Conservation (phyloP, 2,329 filamentous ascomycete genomes). For the Colletotrichum neosansevieriae region DNA sequence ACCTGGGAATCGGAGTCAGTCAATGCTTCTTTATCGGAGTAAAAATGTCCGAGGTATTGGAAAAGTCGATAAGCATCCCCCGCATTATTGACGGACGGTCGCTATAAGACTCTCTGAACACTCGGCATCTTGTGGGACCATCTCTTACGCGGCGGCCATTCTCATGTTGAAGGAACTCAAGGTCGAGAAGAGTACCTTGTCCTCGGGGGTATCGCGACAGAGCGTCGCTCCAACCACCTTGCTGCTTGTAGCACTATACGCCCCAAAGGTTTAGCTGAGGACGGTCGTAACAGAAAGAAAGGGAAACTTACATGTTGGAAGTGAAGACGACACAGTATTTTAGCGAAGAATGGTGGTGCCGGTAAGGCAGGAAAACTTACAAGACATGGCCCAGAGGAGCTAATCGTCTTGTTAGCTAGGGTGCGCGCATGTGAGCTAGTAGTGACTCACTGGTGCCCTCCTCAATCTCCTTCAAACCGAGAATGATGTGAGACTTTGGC, state of each 20-base stretch:
- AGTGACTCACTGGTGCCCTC: constrained; percentile 70
- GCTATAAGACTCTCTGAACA: too few relatives aligned
- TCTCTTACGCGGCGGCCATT: constrained; percentile 66
- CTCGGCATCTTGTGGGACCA: too few relatives aligned
- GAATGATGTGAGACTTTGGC: constrained; percentile 75
- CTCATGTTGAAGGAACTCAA: constrained; percentile 86
- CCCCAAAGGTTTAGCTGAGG: too few relatives aligned
- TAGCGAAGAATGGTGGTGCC: too few relatives aligned
- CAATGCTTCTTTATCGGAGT: too few relatives aligned
- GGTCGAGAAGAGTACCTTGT: constrained; percentile 82
- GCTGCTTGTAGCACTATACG: constrained; percentile 72
- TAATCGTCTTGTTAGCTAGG: constrained; percentile 36
- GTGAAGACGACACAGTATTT: constrained; percentile 49
- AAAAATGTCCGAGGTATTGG: too few relatives aligned
- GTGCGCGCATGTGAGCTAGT: neutral
- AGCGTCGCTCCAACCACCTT: constrained; percentile 82
- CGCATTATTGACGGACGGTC: too few relatives aligned
- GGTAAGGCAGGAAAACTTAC: constrained; percentile 49
- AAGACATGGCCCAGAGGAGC: constrained; percentile 79
- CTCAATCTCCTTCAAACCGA: constrained; percentile 83
- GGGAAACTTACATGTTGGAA: constrained; percentile 67
- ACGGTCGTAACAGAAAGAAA: too few relatives aligned
- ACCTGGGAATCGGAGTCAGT: constrained; percentile 48
- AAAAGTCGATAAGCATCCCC: too few relatives aligned
- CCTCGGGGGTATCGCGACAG: constrained; percentile 84